Percentiles rank a stretch among this genome's conserved stretches.
These are phyloP conservation scores for Nannizziopsis arthrosporioides DNA, from an alignment of 2,329 filamentous ascomycete species.

Conservation along the genomic window DNA sequence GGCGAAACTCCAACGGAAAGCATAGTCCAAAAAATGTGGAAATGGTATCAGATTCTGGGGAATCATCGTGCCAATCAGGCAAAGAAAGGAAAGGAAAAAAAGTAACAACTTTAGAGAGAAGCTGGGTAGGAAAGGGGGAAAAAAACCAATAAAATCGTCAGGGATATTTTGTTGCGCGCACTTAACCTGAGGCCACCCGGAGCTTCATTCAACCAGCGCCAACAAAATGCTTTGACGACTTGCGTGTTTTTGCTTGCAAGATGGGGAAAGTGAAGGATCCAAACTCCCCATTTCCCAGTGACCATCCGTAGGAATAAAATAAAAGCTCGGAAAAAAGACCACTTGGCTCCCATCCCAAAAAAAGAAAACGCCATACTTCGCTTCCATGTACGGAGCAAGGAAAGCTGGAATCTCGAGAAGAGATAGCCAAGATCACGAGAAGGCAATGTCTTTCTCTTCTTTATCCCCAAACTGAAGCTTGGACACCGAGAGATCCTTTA, in stretches of 20 bases:
- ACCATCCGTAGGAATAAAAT: conserved; percentile 6
- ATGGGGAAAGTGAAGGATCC: background rate
- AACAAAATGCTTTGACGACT: conserved; percentile 2
- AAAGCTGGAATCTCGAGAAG: background rate
- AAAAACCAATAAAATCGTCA: background rate
- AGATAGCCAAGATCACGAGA: conserved; percentile 1
- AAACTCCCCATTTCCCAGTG: conserved; percentile 2
- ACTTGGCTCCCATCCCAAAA: background rate
- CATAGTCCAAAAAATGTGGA: background rate
- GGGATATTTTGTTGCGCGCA: background rate
- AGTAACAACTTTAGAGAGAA: background rate
- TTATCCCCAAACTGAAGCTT: conserved; percentile 90
- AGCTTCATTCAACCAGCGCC: conserved; percentile 8
- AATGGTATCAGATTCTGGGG: background rate
- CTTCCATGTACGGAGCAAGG: conserved; percentile 3
- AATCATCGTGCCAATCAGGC: background rate
- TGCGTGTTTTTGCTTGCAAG: background rate
- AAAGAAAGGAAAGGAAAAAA: background rate
- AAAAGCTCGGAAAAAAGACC: background rate
- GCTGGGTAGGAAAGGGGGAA: no score
- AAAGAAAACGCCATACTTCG: conserved; percentile 7
- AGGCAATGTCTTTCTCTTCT: conserved; percentile 39
- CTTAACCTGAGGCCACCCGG: background rate
- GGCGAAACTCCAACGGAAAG: background rate
- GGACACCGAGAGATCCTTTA: conserved; percentile 68